A percentile compares a stretch with the other conserved stretches of the same genome.
Evolutionary conservation across 1,284 basidiomycete species (phyloP).

Genomic region (Paramarasmius palmivorus): DNA sequence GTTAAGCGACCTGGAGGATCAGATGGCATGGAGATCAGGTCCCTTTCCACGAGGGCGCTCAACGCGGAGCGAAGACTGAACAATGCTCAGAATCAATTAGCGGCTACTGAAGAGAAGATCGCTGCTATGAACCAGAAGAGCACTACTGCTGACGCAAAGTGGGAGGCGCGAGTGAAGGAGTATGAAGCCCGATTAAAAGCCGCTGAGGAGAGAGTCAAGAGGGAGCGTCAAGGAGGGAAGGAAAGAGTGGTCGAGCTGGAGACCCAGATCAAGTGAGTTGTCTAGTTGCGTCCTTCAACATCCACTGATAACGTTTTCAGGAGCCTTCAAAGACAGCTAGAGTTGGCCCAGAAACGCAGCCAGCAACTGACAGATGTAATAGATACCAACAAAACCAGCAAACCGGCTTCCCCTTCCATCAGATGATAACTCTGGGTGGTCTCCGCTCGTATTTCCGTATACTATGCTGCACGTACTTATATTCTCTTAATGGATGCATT

Average conservation of each 20-base stretch:
- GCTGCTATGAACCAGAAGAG: constrained; percentile 72
- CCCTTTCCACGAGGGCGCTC: constrained; percentile 69
- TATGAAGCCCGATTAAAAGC: constrained; percentile 83
- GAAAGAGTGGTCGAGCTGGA: constrained; percentile 77
- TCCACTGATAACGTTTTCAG: constrained; percentile 33
- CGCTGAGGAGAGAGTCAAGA: constrained; percentile 93
- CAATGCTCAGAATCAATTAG: constrained; percentile 82
- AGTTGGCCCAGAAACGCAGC: constrained; percentile 68
- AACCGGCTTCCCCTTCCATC: not conserved
- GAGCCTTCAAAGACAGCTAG: constrained; percentile 68
- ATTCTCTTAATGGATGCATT: no score
- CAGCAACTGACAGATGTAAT: constrained; percentile 67
- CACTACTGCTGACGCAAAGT: constrained; percentile 75
- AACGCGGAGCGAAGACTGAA: constrained; percentile 83
- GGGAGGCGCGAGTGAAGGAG: constrained; percentile 92
- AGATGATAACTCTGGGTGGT: no score
- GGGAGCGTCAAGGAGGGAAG: constrained; percentile 93
- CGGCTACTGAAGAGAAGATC: constrained; percentile 82
- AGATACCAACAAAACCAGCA: constrained; percentile 41
- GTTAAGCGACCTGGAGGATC: constrained; percentile 65
- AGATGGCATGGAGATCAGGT: constrained; percentile 73
- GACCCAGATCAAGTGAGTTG: constrained; percentile 63
- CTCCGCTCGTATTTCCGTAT: no score
- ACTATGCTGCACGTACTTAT: no score
- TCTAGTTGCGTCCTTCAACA: constrained; percentile 12